These are phyloP conservation scores for Pseudozyma sp. DNA, from an alignment of 1,284 basidiomycete species.

Conservation along the genomic window DNA sequence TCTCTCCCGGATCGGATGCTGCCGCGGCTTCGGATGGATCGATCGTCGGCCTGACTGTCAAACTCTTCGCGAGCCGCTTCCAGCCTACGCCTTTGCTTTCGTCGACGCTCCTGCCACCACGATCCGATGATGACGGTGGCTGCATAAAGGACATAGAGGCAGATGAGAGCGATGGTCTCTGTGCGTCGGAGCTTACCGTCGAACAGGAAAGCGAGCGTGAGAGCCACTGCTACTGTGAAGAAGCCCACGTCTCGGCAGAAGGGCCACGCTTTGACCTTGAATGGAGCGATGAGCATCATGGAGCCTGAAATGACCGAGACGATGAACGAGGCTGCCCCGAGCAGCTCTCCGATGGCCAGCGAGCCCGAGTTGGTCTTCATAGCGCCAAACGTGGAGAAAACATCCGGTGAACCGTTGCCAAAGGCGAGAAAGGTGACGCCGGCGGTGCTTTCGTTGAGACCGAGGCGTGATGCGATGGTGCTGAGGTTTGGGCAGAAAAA, in stretches of 20 bases:
- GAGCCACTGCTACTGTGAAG: conserved; percentile 82
- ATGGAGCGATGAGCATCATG: conserved; percentile 94
- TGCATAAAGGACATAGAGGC: conserved; percentile 84
- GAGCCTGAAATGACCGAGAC: conserved; percentile 91
- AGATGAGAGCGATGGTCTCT: conserved; percentile 82
- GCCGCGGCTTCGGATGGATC: conserved; percentile 28
- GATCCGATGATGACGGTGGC: conserved; percentile 79
- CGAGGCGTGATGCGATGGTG: conserved; percentile 59
- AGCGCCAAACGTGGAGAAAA: conserved; percentile 91
- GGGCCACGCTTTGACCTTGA: conserved; percentile 81
- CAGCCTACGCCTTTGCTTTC: conserved; percentile 38
- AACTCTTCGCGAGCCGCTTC: conserved; percentile 54
- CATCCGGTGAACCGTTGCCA: conserved; percentile 70
- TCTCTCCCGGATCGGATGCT: conserved; percentile 18
- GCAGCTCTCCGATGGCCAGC: conserved; percentile 90
- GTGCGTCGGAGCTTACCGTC: conserved; percentile 80
- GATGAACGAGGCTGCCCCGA: conserved; percentile 95
- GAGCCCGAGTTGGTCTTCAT: conserved; percentile 87
- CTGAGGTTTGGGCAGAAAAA: conserved; percentile 67
- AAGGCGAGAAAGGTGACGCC: conserved; percentile 67
- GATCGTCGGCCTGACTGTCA: conserved; percentile 31
- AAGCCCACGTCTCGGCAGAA: conserved; percentile 95
- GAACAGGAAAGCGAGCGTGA: conserved; percentile 81
- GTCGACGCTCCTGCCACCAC: conserved; percentile 75
- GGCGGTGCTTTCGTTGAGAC: conserved; percentile 65